A percentile compares a stretch with the other conserved stretches of the same genome.
Evolutionary conservation across 345 rosid species (phyloP).

Genomic region (Ceriops zippeliana): DNA sequence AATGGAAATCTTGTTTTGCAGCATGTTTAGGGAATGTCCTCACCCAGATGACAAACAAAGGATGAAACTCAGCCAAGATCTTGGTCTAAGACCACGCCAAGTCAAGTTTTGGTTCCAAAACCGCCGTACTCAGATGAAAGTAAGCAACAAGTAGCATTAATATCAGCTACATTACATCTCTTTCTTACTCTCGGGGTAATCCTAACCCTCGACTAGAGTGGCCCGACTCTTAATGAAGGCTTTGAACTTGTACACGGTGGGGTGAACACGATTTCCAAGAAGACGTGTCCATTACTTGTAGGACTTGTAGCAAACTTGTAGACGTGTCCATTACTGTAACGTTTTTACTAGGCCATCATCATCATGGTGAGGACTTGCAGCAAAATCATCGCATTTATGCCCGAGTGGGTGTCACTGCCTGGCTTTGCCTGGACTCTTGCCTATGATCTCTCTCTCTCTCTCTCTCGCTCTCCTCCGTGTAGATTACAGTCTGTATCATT

Average conservation of each 20-base stretch:
- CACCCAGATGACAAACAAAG: slow-evolving; percentile 98
- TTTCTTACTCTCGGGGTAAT: neutral
- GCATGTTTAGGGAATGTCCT: slow-evolving; percentile 86
- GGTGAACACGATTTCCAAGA: slow-evolving; percentile 21
- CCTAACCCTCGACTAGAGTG: slow-evolving; percentile 10
- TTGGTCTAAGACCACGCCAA: slow-evolving; percentile 92
- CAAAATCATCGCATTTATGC: slow-evolving; percentile 28
- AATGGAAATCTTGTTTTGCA: slow-evolving; percentile 28
- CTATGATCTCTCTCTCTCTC: no score
- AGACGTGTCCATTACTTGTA: slow-evolving; percentile 20
- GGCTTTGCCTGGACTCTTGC: neutral
- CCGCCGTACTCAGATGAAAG: slow-evolving; percentile 97
- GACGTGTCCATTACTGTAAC: neutral
- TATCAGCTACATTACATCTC: neutral
- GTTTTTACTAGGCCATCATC: no score
- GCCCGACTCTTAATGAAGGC: slow-evolving; percentile 7
- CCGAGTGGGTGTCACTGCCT: slow-evolving; percentile 14
- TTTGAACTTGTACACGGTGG: neutral
- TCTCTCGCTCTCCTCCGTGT: neutral
- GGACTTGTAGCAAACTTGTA: no score
- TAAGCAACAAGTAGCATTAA: slow-evolving; percentile 7
- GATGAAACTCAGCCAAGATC: slow-evolving; percentile 74
- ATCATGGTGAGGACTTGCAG: neutral
- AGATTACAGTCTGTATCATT: slow-evolving; percentile 22
- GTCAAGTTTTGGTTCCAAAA: slow-evolving; percentile 99